A percentile compares a stretch with the other conserved stretches of the same genome.
Evolutionary conservation across 768 basidiomycete species (phyloP).

Genomic region (Lactifluus echinatus): DNA sequence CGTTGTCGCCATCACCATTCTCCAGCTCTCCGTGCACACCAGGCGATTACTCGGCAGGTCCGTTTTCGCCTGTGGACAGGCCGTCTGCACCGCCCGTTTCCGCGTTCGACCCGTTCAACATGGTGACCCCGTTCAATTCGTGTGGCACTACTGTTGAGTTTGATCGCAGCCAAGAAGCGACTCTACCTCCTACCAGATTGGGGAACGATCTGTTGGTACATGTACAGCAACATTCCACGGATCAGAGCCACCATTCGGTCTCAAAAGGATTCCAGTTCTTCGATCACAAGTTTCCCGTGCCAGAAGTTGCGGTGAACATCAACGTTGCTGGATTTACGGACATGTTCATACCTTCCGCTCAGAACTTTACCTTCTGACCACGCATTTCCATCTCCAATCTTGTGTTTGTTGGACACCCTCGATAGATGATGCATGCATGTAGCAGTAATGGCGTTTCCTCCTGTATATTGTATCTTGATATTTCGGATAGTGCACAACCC

Average conservation of each 20-base stretch:
- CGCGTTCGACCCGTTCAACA: conserved; percentile 4
- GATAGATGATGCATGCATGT: conserved; percentile 8
- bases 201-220: not conserved
- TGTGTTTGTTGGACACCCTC: conserved; percentile 5
- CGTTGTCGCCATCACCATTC: conserved; percentile 11
- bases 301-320: not conserved
- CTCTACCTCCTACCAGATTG: not conserved
- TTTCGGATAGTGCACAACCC: conserved; percentile 1
- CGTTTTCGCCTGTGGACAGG: conserved; percentile 8
- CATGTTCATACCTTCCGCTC: conserved; percentile 2
- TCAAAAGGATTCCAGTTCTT: conserved; percentile 6
- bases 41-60: conserved; percentile 5
- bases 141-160: not conserved
- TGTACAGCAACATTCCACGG: not conserved
- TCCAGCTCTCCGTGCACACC: conserved; percentile 16
- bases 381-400: not conserved
- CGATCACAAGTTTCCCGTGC: conserved; percentile 6
- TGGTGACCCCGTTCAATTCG: conserved; percentile 3
- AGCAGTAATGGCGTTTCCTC: conserved; percentile 15
- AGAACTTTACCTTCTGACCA: conserved; percentile 10
- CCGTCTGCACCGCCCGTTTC: conserved; percentile 4
- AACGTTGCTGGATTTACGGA: conserved; percentile 4
- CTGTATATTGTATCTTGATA: conserved; percentile 19
- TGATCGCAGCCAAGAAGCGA: not conserved
- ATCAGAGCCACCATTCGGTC: not conserved